Base-by-base conservation (phyloP, 768 basidiomycete genomes). In the Psilocybe sp. region DNA sequence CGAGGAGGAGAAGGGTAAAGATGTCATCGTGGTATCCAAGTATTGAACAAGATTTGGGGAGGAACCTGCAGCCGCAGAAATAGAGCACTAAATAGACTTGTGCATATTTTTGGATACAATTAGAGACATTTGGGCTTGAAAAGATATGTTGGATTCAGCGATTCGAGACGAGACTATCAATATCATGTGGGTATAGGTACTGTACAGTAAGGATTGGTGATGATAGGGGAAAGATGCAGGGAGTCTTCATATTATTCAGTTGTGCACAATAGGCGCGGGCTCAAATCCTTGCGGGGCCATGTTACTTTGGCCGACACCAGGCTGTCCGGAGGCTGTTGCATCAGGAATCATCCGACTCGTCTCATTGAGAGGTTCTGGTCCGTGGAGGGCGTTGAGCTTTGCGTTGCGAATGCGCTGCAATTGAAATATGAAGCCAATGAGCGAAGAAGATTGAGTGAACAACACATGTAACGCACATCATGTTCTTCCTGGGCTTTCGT, bases 401-500 rank as follows among this genome's bases (percentile, higher is more conserved):
- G 28, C 49, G 40, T 57, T 60, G 7, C 61, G 49, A 3, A 41
- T 50, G 16, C 41, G 53, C 61, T 61, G 34, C 3, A 38, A 19
- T 9, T 18, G 38, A 46, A 40, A 43, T 15, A 40, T 40, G 13
- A 18, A 20, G 13, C 40, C 12, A 13, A 19, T 5, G 5, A 40
- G 37, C 15, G 12, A 11, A 36, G 1, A 16, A 39, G 7, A 28
- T 15, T 9, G 13, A 32, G 1, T 5, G 31, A 19, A 11, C 23
- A 28, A 43, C n/a, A 16, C 28, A 44, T 11, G 32, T 9, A 52
- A 36, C 58, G 50, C 15, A 65, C 68, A 33, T 56, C 55, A 40
- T 67, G 58, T 16, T 44, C 40, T 23, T 64, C 55, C 19, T 67
- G 61, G 3, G 54, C 54, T 32, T 56, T 55, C 13, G 63, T 48